Percentiles rank a stretch among this genome's conserved stretches.
phyloP scores from a whole-genome alignment of 805 yeast genomes.

The Helenozyma rhizophorensis region DNA sequence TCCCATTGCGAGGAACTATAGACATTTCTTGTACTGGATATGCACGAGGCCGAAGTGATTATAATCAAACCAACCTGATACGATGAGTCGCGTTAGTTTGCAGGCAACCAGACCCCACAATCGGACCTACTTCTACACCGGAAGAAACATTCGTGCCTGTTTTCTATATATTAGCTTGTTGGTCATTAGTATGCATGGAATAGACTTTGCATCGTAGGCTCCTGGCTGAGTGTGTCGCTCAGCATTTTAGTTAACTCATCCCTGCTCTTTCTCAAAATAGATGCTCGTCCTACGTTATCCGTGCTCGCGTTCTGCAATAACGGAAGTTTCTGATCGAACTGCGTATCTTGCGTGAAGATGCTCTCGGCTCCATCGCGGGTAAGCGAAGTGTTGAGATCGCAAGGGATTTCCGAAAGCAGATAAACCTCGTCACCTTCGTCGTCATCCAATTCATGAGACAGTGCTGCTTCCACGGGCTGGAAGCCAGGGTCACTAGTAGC shows the following conservation, averaged over 20 bases:
- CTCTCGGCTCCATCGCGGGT: conserved; percentile 11
- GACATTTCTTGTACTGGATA: conserved; percentile 15
- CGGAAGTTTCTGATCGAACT: conserved; percentile 24
- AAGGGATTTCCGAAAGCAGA: background rate
- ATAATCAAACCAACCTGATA: too few relatives aligned
- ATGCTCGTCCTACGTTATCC: conserved; percentile 11
- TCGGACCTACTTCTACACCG: too few relatives aligned
- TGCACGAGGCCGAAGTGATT: too few relatives aligned
- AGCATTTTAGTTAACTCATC: conserved; percentile 11
- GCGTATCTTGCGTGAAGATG: conserved; percentile 15
- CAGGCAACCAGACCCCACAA: too few relatives aligned
- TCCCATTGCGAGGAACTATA: conserved; percentile 27
- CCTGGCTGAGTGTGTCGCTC: conserved; percentile 24
- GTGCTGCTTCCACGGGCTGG: too few relatives aligned
- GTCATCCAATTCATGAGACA: too few relatives aligned
- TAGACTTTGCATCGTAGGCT: conserved; percentile 15
- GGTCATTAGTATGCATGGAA: conserved; percentile 18
- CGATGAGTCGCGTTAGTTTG: too few relatives aligned
- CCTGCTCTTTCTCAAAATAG: background rate
- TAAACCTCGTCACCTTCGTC: too few relatives aligned
- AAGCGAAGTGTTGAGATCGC: conserved; percentile 1
- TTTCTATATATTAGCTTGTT: too few relatives aligned
- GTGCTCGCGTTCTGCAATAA: conserved; percentile 22
- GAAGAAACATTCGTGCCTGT: too few relatives aligned
- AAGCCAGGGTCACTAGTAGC: too few relatives aligned